A percentile compares a stretch with the other conserved stretches of the same genome.
Evolutionary conservation across 2,329 filamentous ascomycete species (phyloP).

Genomic region (Diaporthe helianthi): DNA sequence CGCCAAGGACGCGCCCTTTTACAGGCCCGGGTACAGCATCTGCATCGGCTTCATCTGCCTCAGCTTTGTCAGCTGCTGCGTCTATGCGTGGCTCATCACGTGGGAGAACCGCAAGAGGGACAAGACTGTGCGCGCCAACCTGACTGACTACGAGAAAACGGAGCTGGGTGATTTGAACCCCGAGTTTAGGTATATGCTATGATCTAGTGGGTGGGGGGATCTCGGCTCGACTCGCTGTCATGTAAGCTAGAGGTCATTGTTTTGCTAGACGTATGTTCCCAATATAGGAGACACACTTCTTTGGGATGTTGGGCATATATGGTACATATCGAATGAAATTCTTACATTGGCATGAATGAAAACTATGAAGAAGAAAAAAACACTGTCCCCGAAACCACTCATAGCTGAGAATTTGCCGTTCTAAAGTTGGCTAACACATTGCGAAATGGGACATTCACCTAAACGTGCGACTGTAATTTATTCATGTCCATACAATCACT

Average conservation of each 20-base stretch:
- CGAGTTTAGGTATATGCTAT: conserved; percentile 48
- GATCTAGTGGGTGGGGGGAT: neutral
- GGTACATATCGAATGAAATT: neutral
- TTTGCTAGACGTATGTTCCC: neutral
- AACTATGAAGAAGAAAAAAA: neutral
- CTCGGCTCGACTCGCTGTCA: neutral
- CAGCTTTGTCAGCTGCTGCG: conserved; percentile 64
- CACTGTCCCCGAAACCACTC: too few species aligned
- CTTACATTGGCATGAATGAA: neutral
- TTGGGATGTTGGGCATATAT: too few species aligned
- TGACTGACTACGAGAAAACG: conserved; percentile 47
- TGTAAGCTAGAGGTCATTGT: neutral
- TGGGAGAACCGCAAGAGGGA: conserved; percentile 68
- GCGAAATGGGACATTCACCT: too few species aligned
- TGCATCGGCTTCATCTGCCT: conserved; percentile 76
- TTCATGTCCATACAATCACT: too few species aligned
- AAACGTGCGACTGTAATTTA: too few species aligned
- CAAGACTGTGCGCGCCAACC: conserved; percentile 41
- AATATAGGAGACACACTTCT: too few species aligned
- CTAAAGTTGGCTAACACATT: neutral
- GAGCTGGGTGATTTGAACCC: conserved; percentile 51
- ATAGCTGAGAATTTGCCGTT: neutral
- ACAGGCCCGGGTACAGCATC: conserved; percentile 77
- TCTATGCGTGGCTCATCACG: conserved; percentile 66
- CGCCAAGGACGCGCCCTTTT: conserved; percentile 70